A percentile compares a stretch with the other conserved stretches of the same genome.
These are phyloP conservation scores for Cladosporium sp. DNA, from an alignment of 2,329 filamentous ascomycete species.

Conservation along the genomic window DNA sequence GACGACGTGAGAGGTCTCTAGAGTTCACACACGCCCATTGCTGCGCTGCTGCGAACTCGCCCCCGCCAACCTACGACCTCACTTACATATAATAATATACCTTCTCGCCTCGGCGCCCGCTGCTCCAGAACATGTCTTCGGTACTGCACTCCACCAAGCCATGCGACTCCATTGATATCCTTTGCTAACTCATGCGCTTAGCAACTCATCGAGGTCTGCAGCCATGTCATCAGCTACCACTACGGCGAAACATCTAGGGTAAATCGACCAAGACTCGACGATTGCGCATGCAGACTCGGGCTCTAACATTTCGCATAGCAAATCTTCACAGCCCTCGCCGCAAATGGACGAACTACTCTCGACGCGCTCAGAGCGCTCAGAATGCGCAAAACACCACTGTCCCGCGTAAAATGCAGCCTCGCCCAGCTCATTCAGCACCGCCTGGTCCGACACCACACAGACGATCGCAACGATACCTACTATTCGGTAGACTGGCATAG, in stretches of 20 bases:
- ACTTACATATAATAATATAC: slow-evolving; percentile 14
- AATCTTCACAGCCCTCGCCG: slow-evolving; percentile 74
- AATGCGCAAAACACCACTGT: slow-evolving; percentile 38
- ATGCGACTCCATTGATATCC: slow-evolving; percentile 10
- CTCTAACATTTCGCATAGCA: slow-evolving; percentile 50
- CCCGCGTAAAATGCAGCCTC: slow-evolving; percentile 74
- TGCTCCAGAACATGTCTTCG: slow-evolving; percentile 13
- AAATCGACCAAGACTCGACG: slow-evolving; percentile 37
- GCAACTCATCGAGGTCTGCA: slow-evolving; percentile 80
- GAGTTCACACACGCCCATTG: slow-evolving; percentile 19
- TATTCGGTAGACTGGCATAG: slow-evolving; percentile 80
- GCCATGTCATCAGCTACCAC: slow-evolving; percentile 79
- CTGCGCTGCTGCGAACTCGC: slow-evolving; percentile 5
- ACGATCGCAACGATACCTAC: slow-evolving; percentile 49
- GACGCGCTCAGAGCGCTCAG: slow-evolving; percentile 65
- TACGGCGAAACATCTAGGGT: slow-evolving; percentile 91
- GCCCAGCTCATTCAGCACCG: slow-evolving; percentile 84
- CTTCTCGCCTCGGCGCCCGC: slow-evolving; percentile 2
- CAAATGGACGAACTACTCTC: slow-evolving; percentile 69
- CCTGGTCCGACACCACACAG: slow-evolving; percentile 48
- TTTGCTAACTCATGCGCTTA: slow-evolving; percentile 41
- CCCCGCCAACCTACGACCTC: neutral
- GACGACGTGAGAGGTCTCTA: slow-evolving; percentile 34
- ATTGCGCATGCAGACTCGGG: slow-evolving; percentile 7
- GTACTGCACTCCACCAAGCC: slow-evolving; percentile 10